A percentile compares a stretch with the other conserved stretches of the same genome.
Evolutionary conservation across 495 filamentous ascomycete genomes (phyloP).

Genomic region (Penicillium chermesinum): DNA sequence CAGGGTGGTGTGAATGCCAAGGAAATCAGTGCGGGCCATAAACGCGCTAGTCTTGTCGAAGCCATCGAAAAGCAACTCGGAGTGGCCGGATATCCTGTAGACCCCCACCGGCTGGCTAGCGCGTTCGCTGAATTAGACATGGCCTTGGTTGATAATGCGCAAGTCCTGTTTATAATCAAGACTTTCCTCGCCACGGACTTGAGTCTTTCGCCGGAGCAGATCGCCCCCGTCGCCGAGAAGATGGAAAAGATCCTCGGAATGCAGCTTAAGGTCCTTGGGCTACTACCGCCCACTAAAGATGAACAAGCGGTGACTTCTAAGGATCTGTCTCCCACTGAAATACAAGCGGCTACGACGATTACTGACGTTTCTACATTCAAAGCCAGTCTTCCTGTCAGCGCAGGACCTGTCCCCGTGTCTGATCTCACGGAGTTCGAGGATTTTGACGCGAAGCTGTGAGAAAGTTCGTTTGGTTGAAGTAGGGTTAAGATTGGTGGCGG

Average conservation of each 20-base stretch:
- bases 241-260: conserved; percentile 38
- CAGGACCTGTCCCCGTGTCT: conserved; percentile 63
- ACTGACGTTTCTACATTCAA: conserved; percentile 74
- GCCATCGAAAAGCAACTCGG: conserved; percentile 47
- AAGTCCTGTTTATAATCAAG: conserved; percentile 40
- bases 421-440: conserved; percentile 82
- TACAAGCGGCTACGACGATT: conserved; percentile 47
- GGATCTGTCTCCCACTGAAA: conserved; percentile 15
- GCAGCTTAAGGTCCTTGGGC: conserved; percentile 37
- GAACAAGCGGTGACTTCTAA: conserved; percentile 21
- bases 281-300: conserved; percentile 29
- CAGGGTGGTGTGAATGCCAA: conserved; percentile 47
- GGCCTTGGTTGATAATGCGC: conserved; percentile 33
- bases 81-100: conserved; percentile 42
- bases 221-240: conserved; percentile 40
- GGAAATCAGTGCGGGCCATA: conserved; percentile 36
- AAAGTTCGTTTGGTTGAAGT: neutral
- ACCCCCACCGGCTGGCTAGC: conserved; percentile 37
- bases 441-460: conserved; percentile 66
- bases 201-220: conserved; percentile 38
- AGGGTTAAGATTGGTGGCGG: conserved; percentile 3
- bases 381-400: conserved; percentile 60
- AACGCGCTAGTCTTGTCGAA: conserved; percentile 50
- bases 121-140: conserved; percentile 47
- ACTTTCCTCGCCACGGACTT: conserved; percentile 48